Conservation (phyloP, 2,329 filamentous ascomycete genomes). For the Teratosphaeria pseudoeucalypti region DNA sequence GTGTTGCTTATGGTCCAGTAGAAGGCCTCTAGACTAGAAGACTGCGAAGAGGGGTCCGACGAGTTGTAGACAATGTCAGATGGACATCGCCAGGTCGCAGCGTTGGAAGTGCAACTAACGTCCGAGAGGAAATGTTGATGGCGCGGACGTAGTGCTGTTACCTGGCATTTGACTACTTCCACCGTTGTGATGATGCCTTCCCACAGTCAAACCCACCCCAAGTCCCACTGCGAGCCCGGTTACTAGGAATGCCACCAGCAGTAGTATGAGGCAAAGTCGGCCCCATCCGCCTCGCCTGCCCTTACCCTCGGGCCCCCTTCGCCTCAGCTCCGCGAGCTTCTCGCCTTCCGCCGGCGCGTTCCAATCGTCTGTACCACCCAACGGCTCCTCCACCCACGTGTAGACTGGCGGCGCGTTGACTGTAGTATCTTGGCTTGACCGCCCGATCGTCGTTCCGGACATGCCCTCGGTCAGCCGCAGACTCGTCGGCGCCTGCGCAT, state of each 20-base stretch:
- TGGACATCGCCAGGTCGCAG: slow-evolving; percentile 52
- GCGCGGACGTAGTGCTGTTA: slow-evolving; percentile 1
- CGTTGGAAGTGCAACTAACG: slow-evolving; percentile 55
- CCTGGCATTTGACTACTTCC: slow-evolving; percentile 6
- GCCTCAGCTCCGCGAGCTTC: slow-evolving; percentile 18
- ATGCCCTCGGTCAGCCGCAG: background rate
- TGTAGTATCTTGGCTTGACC: slow-evolving; percentile 5
- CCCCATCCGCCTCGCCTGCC: slow-evolving; percentile 29
- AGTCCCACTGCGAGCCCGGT: slow-evolving; percentile 30
- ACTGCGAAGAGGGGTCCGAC: slow-evolving; percentile 9
- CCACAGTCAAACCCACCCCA: slow-evolving; percentile 23
- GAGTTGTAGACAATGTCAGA: slow-evolving; percentile 44
- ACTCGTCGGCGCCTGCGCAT: background rate
- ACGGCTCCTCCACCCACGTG: slow-evolving; percentile 12
- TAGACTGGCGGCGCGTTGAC: slow-evolving; percentile 19
- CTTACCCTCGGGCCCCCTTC: slow-evolving; percentile 6
- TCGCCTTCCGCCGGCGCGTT: slow-evolving; percentile 17
- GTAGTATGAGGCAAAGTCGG: slow-evolving; percentile 27
- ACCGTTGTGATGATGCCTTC: slow-evolving; percentile 9
- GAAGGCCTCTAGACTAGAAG: slow-evolving; percentile 42
- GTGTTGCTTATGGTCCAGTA: slow-evolving; percentile 48
- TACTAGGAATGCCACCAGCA: slow-evolving; percentile 28
- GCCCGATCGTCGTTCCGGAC: background rate
- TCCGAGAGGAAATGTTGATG: slow-evolving; percentile 47
- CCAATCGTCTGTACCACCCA: slow-evolving; percentile 6